phyloP scores from a whole-genome alignment of 2,329 filamentous ascomycete genomes.

The Rosellinia necatrix region DNA sequence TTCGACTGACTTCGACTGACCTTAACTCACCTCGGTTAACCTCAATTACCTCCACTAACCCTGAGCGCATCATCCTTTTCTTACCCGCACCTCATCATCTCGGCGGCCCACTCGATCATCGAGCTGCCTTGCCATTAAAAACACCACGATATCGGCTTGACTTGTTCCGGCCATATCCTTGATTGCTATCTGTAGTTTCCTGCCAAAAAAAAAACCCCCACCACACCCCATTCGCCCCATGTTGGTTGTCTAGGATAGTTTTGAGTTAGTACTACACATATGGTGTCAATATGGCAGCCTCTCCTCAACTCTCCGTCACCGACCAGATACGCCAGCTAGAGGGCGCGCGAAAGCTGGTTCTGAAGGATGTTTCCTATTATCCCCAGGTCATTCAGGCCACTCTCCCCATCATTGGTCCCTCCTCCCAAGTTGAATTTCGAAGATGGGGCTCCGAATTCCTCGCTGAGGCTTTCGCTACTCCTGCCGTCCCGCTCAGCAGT shows the following conservation, averaged over 20 bases:
- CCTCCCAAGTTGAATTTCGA: constrained; percentile 77
- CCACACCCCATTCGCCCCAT: background rate
- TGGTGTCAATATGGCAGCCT: constrained; percentile 54
- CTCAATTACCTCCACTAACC: too few species aligned
- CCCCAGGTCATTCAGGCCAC: constrained; percentile 90
- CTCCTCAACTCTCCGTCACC: constrained; percentile 56
- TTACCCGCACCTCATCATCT: background rate
- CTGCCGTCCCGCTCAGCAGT: constrained; percentile 74
- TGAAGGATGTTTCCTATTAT: constrained; percentile 87
- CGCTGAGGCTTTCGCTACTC: constrained; percentile 92
- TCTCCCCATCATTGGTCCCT: constrained; percentile 83
- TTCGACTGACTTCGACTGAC: too few species aligned
- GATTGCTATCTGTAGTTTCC: constrained; percentile 17
- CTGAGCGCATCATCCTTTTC: constrained; percentile 6
- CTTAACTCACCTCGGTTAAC: too few species aligned
- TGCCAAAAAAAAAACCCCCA: too few species aligned
- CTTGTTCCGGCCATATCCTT: constrained; percentile 5
- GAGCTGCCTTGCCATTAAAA: background rate
- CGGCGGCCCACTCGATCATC: background rate
- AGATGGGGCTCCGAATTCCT: constrained; percentile 97
- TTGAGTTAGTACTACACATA: constrained; percentile 14
- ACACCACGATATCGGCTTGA: background rate
- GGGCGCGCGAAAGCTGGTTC: constrained; percentile 85
- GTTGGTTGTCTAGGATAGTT: constrained; percentile 18
- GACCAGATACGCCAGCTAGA: constrained; percentile 88